Base-by-base conservation (phyloP, 805 yeast species). In the Pachysolen tannophilus region DNA sequence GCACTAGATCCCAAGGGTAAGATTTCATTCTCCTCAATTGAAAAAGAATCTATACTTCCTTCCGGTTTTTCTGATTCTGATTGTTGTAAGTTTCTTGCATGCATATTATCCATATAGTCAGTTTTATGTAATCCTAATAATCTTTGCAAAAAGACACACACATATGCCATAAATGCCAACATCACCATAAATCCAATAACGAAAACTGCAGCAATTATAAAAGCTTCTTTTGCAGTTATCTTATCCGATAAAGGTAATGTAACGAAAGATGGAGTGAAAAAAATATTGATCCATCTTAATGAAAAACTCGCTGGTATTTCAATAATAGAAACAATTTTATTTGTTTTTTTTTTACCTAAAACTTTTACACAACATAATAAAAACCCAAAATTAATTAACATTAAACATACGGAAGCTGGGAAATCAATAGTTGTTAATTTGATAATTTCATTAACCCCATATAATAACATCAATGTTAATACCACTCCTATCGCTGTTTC, bases 251-350 rank as follows among this genome's bases (percentile, higher is more conserved):
- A 62, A 0, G 90, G 90, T 23, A 82, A 63, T 1, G 78, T 70
- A 25, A 82, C 73, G 49, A 83, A 82, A 0, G 87, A 77, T 1
- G 92, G 90, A 1, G 84, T 75, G 62, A 82, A 83, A 49, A 78
- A 81, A 5, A 80, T 68, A 50, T 79, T 81, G 56, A 83, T 83
- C 90, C 92, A 82, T 37, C 80, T 65, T 33, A 82, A 61, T 2
- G 80, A 64, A 52, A 81, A 79, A 41, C 81, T 80, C 59, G 72
- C 70, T 11, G 85, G 73, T n/a, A 80, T 69, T 32, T 78, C 75
- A 32, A 78, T 55, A 21, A 53, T 42, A 26, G 43, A 44, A 37
- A 56, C 52, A 2, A 57, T 26, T 6, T 37, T 34, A 4, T 48
- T 32, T 1, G 61, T 56, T n/a, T 37, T 42, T 20, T 44, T 42